Evolutionary conservation across 441 rosid genomes (phyloP).

Genomic region (Arabidopsis lyrata): DNA sequence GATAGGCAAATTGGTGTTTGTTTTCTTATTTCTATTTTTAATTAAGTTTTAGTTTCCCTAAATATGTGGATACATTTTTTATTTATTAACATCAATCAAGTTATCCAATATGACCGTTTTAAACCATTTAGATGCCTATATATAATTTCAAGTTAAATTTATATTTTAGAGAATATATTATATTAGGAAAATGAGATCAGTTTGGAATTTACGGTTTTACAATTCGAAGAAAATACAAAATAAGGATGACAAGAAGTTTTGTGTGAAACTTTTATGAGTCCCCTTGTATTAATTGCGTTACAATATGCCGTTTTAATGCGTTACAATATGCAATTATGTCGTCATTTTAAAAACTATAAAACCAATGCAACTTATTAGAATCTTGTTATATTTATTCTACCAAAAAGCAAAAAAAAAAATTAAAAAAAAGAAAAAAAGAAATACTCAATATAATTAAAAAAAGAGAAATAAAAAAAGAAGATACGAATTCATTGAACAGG

Average conservation of each 20-base stretch:
- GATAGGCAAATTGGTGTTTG: conserved; percentile 23
- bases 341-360: neutral
- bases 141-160: too few relatives aligned
- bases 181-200: too few relatives aligned
- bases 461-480: neutral
- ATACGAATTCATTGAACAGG: conserved; percentile 39
- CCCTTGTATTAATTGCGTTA: too few relatives aligned
- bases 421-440: too few relatives aligned
- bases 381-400: neutral
- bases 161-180: too few relatives aligned
- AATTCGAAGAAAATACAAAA: too few relatives aligned
- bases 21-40: neutral
- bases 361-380: conserved; percentile 15
- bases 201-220: too few relatives aligned
- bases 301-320: neutral
- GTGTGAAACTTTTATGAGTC: too few relatives aligned
- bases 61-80: conserved; percentile 6
- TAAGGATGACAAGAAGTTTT: too few relatives aligned
- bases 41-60: neutral
- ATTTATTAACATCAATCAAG: neutral
- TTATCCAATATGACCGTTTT: neutral
- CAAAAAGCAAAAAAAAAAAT: neutral
- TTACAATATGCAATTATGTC: conserved; percentile 10
- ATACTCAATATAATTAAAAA: too few relatives aligned
- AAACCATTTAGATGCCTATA: neutral